A percentile compares a stretch with the other conserved stretches of the same genome.
Conservation (phyloP, 2,329 filamentous ascomycete species). For the Drechmeria coniospora region DNA sequence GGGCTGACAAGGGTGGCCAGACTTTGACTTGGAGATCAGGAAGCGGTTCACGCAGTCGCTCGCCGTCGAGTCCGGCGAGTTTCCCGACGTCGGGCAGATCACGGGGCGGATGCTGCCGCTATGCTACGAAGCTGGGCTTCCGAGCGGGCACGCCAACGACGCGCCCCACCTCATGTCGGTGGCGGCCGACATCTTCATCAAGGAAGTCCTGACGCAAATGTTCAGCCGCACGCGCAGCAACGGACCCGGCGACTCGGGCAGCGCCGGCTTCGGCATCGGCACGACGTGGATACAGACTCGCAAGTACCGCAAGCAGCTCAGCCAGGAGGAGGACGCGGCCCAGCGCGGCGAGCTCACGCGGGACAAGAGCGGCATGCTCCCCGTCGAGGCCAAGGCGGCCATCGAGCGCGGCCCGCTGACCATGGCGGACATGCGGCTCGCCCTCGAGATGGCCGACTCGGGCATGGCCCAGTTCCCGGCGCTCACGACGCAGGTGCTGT, state of each 20-base stretch:
- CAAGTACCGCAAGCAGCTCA: conserved; percentile 60
- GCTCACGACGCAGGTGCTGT: conserved; percentile 53
- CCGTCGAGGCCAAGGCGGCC: conserved; percentile 64
- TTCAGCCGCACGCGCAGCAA: conserved; percentile 51
- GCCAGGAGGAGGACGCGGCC: conserved; percentile 58
- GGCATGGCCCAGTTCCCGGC: conserved; percentile 66
- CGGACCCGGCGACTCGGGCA: conserved; percentile 45
- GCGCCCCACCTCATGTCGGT: conserved; percentile 49
- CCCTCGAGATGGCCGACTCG: conserved; percentile 59
- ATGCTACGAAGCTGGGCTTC: conserved; percentile 50
- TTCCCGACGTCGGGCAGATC: conserved; percentile 48
- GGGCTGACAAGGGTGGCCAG: conserved; percentile 19
- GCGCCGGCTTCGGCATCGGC: conserved; percentile 47
- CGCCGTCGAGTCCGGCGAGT: conserved; percentile 53
- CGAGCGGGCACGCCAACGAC: conserved; percentile 41
- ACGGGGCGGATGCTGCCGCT: conserved; percentile 51
- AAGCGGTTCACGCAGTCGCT: conserved; percentile 50
- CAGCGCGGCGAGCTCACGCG: conserved; percentile 58
- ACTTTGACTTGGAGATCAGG: conserved; percentile 51
- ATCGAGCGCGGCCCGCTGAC: conserved; percentile 56
- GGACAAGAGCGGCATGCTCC: conserved; percentile 63
- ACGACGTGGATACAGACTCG: conserved; percentile 64
- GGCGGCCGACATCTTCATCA: conserved; percentile 52
- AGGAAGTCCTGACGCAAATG: conserved; percentile 46
- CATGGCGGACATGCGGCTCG: conserved; percentile 63